Evolutionary conservation across 1,284 basidiomycete genomes (phyloP).

Genomic region (Golubevia pallescens): DNA sequence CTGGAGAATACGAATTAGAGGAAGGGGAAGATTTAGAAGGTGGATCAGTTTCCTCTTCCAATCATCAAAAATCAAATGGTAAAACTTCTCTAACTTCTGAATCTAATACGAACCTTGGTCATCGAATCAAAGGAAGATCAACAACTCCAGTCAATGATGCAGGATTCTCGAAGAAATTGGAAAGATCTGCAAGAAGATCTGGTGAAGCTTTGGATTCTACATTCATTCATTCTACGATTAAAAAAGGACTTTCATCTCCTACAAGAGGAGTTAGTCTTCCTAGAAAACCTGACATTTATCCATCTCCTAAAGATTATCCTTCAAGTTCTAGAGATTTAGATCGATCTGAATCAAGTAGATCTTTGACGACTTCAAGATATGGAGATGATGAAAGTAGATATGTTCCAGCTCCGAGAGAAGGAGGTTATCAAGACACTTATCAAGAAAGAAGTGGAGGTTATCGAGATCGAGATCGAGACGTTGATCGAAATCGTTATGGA

Average conservation of each 20-base stretch:
- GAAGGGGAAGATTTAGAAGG: no score
- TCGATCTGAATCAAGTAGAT: neutral
- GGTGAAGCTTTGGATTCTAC: neutral
- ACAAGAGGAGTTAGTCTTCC: slow-evolving; percentile 1
- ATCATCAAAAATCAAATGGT: no score
- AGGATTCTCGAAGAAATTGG: neutral
- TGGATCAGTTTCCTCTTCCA: no score
- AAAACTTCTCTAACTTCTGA: no score
- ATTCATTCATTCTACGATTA: neutral
- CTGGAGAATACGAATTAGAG: no score
- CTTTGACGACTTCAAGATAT: no score
- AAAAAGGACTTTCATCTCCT: no score
- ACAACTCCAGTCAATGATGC: no score
- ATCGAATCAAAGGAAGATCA: no score
- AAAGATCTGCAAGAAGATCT: neutral
- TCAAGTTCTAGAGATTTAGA: neutral
- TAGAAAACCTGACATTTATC: neutral
- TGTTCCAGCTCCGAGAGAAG: neutral
- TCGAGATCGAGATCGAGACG: neutral
- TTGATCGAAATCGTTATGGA: neutral
- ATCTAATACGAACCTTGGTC: no score
- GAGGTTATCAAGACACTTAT: neutral
- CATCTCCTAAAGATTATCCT: neutral
- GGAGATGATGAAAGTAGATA: neutral
- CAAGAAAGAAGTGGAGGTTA: neutral